Base-by-base conservation (phyloP, 139 green algal genomes). In the Mesotaenium endlicherianum region DNA sequence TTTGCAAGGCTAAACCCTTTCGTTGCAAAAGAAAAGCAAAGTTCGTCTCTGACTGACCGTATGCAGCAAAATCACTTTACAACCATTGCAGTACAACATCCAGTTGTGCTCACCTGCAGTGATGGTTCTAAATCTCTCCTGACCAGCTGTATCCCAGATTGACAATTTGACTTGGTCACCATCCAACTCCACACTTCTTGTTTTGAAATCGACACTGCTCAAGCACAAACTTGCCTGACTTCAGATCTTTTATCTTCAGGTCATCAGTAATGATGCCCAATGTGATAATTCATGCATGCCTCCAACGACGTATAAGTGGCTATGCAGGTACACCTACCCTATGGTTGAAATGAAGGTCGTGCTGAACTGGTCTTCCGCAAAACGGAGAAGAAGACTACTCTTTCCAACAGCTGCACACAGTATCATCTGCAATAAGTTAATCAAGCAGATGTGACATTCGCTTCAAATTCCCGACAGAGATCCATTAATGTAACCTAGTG, bases 81-180 rank as follows among this genome's bases (percentile, higher is more conserved):
- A n/a, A n/a, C n/a, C n/a, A n/a, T n/a, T n/a, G n/a, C n/a, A n/a
- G n/a, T n/a, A n/a, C n/a, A n/a, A n/a, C n/a, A n/a, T n/a, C n/a
- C n/a, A n/a, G n/a, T 34, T 64, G 26, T 64, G 50, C 20, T 20
- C 43, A 80, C 71, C 71, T 82, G 41, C 71, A 80, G 95, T 98
- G 78, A 98, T 98, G 4, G 95, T 98, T 30, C 95, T 80, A 87
- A 97, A 98, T 30, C 95, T 90, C 81, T 98, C 95, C 75, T 98
- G 95, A 5, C 95, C 95, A 26, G 95, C 95, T 14, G 95, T 98
- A 84, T 98, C 95, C 95, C 95, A 98, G 40, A 98, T 97, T 74
- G 97, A 95, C 53, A 98, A 84, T 89, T 98, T 98, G 4, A 97
- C 91, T 77, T 90, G 93, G 59, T 97, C 96, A 34, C 93, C 91